Base-by-base conservation (phyloP, 805 yeast species). In the Sugiyamaella qingdaonensis region DNA sequence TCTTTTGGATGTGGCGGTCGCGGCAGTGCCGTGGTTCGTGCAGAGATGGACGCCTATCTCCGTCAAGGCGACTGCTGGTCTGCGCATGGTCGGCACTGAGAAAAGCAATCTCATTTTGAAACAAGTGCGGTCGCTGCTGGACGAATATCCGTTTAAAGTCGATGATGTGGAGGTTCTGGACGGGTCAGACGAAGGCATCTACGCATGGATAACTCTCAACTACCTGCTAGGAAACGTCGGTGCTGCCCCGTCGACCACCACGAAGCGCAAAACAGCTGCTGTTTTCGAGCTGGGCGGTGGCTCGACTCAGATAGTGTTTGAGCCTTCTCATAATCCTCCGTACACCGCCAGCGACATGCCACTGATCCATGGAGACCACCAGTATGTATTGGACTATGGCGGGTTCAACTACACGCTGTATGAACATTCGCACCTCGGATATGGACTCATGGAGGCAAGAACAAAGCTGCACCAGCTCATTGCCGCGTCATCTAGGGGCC, bases 211-310 rank as follows among this genome's bases (percentile, higher is more conserved):
- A 67, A 91, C 98, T 19, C 83, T 96, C 45, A 92, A 92, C 72
- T 94, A 84, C 68, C 74, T 92, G 58, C 77, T 92, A 62, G 97
- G 96, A 41, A 92, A 91, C 73, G 89, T 92, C 67, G 97, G 97
- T 13, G 67, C 76, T 13, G 68, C 70, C 35, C n/a, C 16, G n/a
- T n/a, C n/a, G n/a, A 16, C 4, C 82, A 79, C 42, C 84, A 83
- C 67, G 35, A 48, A 16, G 24, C 19, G 13, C 37, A 49, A 8
- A 27, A 94, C 98, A 8, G 95, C 95, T 51, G 98, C 97, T 18
- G 95, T 92, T 10, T 92, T 94, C 64, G 99, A 92, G 70, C 79
- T 92, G 56, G 99, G 98, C 62, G 98, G 98, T 64, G 98, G 97
- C 4, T 89, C 97, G 3, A 94, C 99, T n/a, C 98, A 94, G 73